Base-by-base conservation (phyloP, 192 early-diverging fungal species). In the Bifiguratus adelaidae region DNA sequence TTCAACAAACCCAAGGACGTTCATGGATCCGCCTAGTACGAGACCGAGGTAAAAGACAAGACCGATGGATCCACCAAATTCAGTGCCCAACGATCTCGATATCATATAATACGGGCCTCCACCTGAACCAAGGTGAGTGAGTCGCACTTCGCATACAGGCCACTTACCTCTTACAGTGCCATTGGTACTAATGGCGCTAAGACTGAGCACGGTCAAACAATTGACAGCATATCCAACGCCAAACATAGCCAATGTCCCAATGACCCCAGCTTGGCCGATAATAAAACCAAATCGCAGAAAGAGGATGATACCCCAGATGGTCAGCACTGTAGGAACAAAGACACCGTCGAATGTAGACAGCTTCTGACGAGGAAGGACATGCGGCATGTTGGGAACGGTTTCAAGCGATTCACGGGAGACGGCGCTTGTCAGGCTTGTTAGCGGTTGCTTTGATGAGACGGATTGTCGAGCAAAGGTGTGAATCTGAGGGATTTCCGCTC, bases 91-190 rank as follows among this genome's bases (percentile, higher is more conserved):
- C 33, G 71, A 74, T 23, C 80, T 67, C 42, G 73, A 76, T 9
- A 82, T 55, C 45, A 84, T 70, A 53, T 82, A 84, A 65, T 84
- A 84, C 4, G 76, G 70, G 12, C 82, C 80, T 41, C 82, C 82
- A 37, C 74, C 72, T 68, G 66, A 41, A 21, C 41, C n/a, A 41
- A 21, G 8, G 41, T 21, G 7, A 16, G 7, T 9, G 16, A 21
- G 7, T 16, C n/a, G 13, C 0, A 22, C 30, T 25, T 5, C 19
- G 41, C 4, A 3, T 16, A 11, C 23, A 3, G 8, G 18, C 12
- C 7, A 7, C 19, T 35, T 58, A 58, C 65, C 65, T 54, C 62
- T 30, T 28, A 85, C 82, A 0, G 71, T 73, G 28, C 82, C 82
- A 27, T 82, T 82, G 23, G 76, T 80, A 24, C 70, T 78, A 37